Conservation (phyloP, 495 filamentous ascomycete species). For the Neurospora tetraspora region DNA sequence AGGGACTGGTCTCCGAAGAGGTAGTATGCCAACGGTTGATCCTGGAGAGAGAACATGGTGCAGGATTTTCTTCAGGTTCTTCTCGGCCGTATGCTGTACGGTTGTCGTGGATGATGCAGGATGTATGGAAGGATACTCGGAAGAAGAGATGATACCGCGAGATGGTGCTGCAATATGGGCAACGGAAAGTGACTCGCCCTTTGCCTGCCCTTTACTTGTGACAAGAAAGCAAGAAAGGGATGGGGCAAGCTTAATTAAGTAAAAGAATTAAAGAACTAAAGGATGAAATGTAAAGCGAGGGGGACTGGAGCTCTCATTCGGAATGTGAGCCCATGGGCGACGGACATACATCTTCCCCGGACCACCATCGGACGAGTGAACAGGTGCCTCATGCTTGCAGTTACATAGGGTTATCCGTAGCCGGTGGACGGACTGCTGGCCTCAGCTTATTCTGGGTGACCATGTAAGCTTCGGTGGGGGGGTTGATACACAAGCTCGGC, state of each 20-base stretch:
- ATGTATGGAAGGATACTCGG: not conserved
- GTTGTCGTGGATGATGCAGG: not conserved
- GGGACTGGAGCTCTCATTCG: not conserved
- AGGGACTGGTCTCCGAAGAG: constrained; percentile 76
- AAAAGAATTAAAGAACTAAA: not conserved
- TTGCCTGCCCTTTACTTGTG: not conserved
- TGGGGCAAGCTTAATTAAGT: not conserved
- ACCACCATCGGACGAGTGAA: not conserved
- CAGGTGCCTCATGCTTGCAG: not conserved
- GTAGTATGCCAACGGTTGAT: constrained; percentile 29
- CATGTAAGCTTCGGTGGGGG: not conserved
- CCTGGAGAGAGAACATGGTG: not conserved
- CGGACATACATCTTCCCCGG: not conserved
- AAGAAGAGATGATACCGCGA: not conserved
- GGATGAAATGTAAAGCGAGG: not conserved
- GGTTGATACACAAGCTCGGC: not conserved
- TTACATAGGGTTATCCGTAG: not conserved
- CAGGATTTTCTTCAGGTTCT: not conserved
- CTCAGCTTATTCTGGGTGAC: not conserved
- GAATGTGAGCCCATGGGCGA: not conserved
- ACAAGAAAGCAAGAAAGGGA: not conserved
- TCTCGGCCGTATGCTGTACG: not conserved
- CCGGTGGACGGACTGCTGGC: not conserved
- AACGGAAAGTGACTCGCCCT: not conserved
- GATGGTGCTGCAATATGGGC: not conserved